Evolutionary conservation across 345 rosid genomes (phyloP).

Genomic region (Pseudoturritis turrita): DNA sequence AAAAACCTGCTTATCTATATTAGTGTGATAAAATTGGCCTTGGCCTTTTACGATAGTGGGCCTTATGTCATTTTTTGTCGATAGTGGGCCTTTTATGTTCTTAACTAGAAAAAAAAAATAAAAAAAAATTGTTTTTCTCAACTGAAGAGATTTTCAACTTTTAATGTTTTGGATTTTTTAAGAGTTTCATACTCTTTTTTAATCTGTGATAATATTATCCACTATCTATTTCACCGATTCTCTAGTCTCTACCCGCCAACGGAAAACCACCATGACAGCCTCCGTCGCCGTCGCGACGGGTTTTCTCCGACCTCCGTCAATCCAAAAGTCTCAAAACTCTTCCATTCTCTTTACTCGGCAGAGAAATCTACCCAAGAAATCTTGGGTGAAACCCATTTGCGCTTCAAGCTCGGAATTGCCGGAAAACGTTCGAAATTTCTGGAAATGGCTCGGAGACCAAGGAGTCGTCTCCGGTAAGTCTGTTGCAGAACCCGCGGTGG

Average conservation of each 20-base stretch:
- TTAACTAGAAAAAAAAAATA: background rate
- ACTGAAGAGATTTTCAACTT: too few species aligned
- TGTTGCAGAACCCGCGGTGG: constrained; percentile 50
- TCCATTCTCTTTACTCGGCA: constrained; percentile 9
- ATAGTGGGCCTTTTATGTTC: background rate
- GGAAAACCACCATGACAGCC: constrained; percentile 28
- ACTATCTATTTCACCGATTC: background rate
- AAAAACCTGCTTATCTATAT: too few species aligned
- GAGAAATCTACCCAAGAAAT: constrained; percentile 18
- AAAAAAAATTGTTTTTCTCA: too few species aligned
- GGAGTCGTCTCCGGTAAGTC: constrained; percentile 62
- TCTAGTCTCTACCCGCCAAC: constrained; percentile 25
- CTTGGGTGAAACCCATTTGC: constrained; percentile 28
- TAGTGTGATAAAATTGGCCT: background rate
- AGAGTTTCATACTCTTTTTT: too few species aligned
- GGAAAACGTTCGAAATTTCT: constrained; percentile 51
- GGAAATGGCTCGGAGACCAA: constrained; percentile 74
- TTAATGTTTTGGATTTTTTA: too few species aligned
- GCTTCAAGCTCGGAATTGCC: constrained; percentile 27
- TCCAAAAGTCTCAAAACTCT: background rate
- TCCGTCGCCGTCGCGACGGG: constrained; percentile 8
- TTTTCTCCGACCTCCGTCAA: constrained; percentile 14
- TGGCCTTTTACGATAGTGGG: background rate
- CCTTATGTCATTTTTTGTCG: too few species aligned
- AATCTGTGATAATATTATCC: background rate